These are phyloP conservation scores for Boletus rufocinnamomeus DNA, from an alignment of 768 basidiomycete species.

Conservation along the genomic window DNA sequence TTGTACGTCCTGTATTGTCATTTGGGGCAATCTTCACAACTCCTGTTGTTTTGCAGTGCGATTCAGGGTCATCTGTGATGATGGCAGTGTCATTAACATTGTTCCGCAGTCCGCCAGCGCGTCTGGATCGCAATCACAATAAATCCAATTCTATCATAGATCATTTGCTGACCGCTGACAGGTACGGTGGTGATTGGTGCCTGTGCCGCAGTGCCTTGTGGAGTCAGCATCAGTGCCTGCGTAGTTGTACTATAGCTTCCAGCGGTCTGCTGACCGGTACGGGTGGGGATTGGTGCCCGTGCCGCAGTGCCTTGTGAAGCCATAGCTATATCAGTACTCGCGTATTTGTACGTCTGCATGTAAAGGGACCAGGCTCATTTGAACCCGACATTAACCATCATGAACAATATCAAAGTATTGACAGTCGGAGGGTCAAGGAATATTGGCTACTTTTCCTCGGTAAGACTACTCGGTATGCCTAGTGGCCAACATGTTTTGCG, in stretches of 20 bases:
- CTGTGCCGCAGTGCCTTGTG: too few relatives aligned
- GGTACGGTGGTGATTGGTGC: too few relatives aligned
- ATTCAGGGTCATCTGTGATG: conserved; percentile 66
- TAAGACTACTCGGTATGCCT: conserved; percentile 49
- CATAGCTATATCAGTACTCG: too few relatives aligned
- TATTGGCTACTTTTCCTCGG: conserved; percentile 52
- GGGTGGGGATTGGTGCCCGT: too few relatives aligned
- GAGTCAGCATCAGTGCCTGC: too few relatives aligned
- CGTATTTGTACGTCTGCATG: too few relatives aligned
- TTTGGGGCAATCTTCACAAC: not conserved
- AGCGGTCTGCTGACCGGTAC: too few relatives aligned
- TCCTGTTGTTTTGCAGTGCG: conserved; percentile 45
- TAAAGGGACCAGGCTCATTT: not conserved
- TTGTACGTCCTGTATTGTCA: conserved; percentile 37
- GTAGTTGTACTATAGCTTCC: too few relatives aligned
- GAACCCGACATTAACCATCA: not conserved
- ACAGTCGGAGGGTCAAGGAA: conserved; percentile 57
- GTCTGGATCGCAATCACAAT: not conserved
- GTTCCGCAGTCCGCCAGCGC: conserved; percentile 4
- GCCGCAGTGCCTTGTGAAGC: too few relatives aligned
- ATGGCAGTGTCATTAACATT: conserved; percentile 50
- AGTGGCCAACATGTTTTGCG: too few relatives aligned
- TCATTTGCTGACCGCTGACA: too few relatives aligned
- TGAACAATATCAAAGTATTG: conserved; percentile 36
- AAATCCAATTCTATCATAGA: not conserved